Percentiles rank a stretch among this genome's conserved stretches.
Conservation (phyloP, 2,329 filamentous ascomycete genomes). For the Nemania serpens region DNA sequence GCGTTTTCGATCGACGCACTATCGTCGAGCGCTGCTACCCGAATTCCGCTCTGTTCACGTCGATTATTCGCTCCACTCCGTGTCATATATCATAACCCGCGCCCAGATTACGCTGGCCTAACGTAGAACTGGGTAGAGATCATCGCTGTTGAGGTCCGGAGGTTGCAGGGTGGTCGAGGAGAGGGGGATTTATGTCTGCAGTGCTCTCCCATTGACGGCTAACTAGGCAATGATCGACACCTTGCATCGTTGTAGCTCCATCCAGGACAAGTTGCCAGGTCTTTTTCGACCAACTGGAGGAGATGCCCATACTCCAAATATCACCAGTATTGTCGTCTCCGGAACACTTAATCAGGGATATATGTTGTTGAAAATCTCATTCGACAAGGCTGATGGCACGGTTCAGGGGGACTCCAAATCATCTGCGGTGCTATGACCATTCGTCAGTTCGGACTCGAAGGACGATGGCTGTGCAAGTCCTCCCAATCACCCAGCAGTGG, state of each 20-base stretch:
- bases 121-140: slow-evolving; percentile 24
- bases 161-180: no score
- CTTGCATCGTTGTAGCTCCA: slow-evolving; percentile 17
- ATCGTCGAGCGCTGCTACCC: slow-evolving; percentile 19
- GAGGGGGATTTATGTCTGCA: neutral
- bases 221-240: slow-evolving; percentile 25
- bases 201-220: slow-evolving; percentile 11
- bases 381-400: neutral
- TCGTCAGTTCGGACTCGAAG: no score
- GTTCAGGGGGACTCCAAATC: neutral
- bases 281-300: slow-evolving; percentile 8
- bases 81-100: slow-evolving; percentile 3
- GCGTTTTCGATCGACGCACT: slow-evolving; percentile 11
- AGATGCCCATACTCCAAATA: slow-evolving; percentile 3
- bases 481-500: neutral
- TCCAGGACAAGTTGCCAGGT: slow-evolving; percentile 9
- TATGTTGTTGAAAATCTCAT: neutral
- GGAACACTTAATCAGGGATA: neutral
- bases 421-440: slow-evolving; percentile 1
- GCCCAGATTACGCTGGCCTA: slow-evolving; percentile 14
- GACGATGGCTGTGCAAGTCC: neutral
- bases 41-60: slow-evolving; percentile 13
- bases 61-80: neutral
- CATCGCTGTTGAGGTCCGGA: slow-evolving; percentile 4
- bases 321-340: slow-evolving; percentile 1